Evolutionary conservation across 2,329 filamentous ascomycete genomes (phyloP).

Genomic region (Fusarium xyrophilum): DNA sequence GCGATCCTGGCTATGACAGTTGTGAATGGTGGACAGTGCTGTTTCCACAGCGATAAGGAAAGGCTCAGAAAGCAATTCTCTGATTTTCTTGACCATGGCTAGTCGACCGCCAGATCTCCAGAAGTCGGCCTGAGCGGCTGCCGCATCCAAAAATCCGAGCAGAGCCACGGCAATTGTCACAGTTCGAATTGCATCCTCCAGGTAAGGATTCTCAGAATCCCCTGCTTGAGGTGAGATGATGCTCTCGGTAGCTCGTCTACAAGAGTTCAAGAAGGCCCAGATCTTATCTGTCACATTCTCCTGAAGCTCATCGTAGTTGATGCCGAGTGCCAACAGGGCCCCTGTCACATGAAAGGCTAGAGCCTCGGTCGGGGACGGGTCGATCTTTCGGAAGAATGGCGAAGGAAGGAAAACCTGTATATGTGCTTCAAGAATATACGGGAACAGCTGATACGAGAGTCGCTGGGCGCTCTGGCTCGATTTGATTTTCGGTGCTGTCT

Average conservation of each 20-base stretch:
- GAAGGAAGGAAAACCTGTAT: slow-evolving; percentile 79
- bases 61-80: slow-evolving; percentile 77
- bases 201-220: slow-evolving; percentile 63
- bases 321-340: slow-evolving; percentile 81
- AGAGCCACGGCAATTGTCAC: slow-evolving; percentile 83
- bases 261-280: slow-evolving; percentile 75
- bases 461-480: slow-evolving; percentile 76
- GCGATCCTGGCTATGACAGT: slow-evolving; percentile 70
- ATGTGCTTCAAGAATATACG: slow-evolving; percentile 86
- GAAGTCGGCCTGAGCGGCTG: slow-evolving; percentile 77
- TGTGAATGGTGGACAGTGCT: slow-evolving; percentile 87
- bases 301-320: slow-evolving; percentile 73
- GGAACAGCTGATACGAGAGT: slow-evolving; percentile 78
- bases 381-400: slow-evolving; percentile 80
- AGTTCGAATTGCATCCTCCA: slow-evolving; percentile 72
- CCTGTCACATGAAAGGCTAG: slow-evolving; percentile 79
- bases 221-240: slow-evolving; percentile 61
- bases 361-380: slow-evolving; percentile 87
- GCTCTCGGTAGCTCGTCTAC: slow-evolving; percentile 66
- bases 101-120: slow-evolving; percentile 80
- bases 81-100: slow-evolving; percentile 73
- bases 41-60: slow-evolving; percentile 89
- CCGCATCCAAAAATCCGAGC: slow-evolving; percentile 88
- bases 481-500: slow-evolving; percentile 79
- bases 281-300: slow-evolving; percentile 71